Percentiles rank a stretch among this genome's conserved stretches.
phyloP scores from a whole-genome alignment of 2,329 filamentous ascomycete species.

The Chaetoscypha palmicola region DNA sequence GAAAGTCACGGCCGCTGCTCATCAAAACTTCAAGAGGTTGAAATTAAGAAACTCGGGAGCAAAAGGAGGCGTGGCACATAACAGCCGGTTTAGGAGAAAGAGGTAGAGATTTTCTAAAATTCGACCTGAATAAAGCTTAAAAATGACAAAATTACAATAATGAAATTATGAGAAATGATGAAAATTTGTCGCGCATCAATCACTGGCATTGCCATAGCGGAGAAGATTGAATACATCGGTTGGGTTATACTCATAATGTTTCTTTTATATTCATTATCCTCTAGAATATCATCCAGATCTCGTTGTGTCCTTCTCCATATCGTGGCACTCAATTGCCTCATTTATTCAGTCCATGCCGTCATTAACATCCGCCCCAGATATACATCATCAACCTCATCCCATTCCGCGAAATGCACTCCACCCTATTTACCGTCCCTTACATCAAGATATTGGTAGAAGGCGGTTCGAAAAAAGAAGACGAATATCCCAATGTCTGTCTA shows the following conservation, averaged over 20 bases:
- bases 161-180: neutral
- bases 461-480: conserved; percentile 2
- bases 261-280: conserved; percentile 3
- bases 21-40: conserved; percentile 59
- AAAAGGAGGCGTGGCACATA: conserved; percentile 53
- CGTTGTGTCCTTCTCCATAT: neutral
- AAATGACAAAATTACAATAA: neutral
- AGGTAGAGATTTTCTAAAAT: too few relatives aligned
- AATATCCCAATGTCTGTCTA: conserved; percentile 10
- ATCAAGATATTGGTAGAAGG: neutral
- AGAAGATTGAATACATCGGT: neutral
- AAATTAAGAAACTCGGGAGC: conserved; percentile 56
- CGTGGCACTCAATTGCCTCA: neutral
- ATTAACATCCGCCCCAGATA: conserved; percentile 12
- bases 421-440: conserved; percentile 1
- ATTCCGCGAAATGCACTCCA: neutral
- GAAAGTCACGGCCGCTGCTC: conserved; percentile 58
- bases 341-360: conserved; percentile 8
- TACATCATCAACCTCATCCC: conserved; percentile 9
- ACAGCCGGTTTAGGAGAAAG: conserved; percentile 51
- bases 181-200: too few relatives aligned
- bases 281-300: conserved; percentile 10
- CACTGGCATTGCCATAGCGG: neutral
- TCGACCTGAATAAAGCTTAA: neutral
- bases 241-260: conserved; percentile 4